Conservation (phyloP, 2,329 filamentous ascomycete genomes). For the Trichoderma sp. region DNA sequence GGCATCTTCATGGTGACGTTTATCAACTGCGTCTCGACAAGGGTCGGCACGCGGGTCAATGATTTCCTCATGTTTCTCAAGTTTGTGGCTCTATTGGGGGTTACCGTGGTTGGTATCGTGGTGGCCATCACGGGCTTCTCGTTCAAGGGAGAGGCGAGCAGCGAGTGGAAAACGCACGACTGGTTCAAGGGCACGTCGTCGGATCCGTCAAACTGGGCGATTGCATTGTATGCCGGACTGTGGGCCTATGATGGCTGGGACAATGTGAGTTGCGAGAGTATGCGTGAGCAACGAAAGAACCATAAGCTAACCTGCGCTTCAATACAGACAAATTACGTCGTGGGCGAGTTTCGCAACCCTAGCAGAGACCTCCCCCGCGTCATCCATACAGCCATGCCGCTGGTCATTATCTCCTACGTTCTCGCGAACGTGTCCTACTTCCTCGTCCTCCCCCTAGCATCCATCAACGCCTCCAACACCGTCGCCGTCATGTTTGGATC, state of each 20-base stretch:
- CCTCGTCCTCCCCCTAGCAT: constrained; percentile 76
- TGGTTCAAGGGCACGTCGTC: constrained; percentile 88
- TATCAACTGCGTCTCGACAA: constrained; percentile 88
- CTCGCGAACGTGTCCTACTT: constrained; percentile 93
- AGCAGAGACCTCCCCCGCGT: constrained; percentile 85
- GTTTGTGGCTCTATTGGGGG: constrained; percentile 81
- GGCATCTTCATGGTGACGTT: constrained; percentile 75
- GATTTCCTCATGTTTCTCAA: constrained; percentile 97
- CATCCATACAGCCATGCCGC: constrained; percentile 92
- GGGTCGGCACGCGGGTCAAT: constrained; percentile 79
- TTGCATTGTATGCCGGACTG: constrained; percentile 89
- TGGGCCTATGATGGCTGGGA: constrained; percentile 99
- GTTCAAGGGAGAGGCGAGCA: constrained; percentile 68
- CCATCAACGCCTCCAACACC: constrained; percentile 85
- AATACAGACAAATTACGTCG: constrained; percentile 89
- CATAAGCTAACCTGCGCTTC: not conserved
- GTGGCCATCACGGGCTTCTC: constrained; percentile 85
- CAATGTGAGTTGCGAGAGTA: constrained; percentile 61
- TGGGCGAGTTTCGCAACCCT: constrained; percentile 93
- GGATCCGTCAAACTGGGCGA: constrained; percentile 82
- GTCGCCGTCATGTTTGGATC: constrained; percentile 92
- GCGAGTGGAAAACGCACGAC: constrained; percentile 79
- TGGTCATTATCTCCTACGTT: constrained; percentile 87
- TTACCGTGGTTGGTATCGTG: constrained; percentile 83
- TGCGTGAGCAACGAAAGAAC: not conserved